Percentiles rank a stretch among this genome's conserved stretches.
phyloP scores from a whole-genome alignment of 2,329 filamentous ascomycete genomes.

The Aspergillus neoniger region DNA sequence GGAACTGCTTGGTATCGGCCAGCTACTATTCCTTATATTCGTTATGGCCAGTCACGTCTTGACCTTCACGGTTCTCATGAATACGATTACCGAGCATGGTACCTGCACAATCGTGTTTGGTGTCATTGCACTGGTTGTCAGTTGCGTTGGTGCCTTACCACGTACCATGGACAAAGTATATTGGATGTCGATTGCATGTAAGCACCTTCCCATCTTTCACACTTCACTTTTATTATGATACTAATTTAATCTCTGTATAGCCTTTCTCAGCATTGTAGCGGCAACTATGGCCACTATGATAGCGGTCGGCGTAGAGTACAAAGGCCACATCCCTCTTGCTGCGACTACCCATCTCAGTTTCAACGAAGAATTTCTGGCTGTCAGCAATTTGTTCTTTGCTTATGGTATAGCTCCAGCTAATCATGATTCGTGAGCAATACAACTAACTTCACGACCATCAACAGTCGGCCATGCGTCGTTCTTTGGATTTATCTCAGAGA shows the following conservation, averaged over 20 bases:
- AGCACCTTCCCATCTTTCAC: conserved; percentile 13
- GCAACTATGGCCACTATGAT: conserved; percentile 68
- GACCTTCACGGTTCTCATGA: conserved; percentile 68
- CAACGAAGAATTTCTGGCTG: conserved; percentile 58
- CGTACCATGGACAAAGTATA: conserved; percentile 64
- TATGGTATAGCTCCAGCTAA: conserved; percentile 49
- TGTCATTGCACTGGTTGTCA: conserved; percentile 60
- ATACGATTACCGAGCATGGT: conserved; percentile 62
- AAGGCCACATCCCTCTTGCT: conserved; percentile 38
- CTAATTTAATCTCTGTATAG: conserved; percentile 29
- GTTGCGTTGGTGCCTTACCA: conserved; percentile 60
- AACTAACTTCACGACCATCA: background rate
- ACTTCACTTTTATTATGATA: background rate
- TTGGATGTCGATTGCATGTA: conserved; percentile 61
- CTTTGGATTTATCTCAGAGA: conserved; percentile 66
- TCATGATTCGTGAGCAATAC: background rate
- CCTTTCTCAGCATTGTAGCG: conserved; percentile 63
- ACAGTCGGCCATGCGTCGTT: conserved; percentile 63
- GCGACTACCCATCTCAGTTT: conserved; percentile 48
- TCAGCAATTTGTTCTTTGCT: conserved; percentile 70
- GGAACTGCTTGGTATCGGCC: conserved; percentile 62
- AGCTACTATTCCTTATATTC: conserved; percentile 66
- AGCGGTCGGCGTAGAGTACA: conserved; percentile 58
- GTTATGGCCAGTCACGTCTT: conserved; percentile 71
- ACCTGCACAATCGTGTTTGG: conserved; percentile 66